Conservation (phyloP, 2,329 filamentous ascomycete species). For the Fusarium sp. region DNA sequence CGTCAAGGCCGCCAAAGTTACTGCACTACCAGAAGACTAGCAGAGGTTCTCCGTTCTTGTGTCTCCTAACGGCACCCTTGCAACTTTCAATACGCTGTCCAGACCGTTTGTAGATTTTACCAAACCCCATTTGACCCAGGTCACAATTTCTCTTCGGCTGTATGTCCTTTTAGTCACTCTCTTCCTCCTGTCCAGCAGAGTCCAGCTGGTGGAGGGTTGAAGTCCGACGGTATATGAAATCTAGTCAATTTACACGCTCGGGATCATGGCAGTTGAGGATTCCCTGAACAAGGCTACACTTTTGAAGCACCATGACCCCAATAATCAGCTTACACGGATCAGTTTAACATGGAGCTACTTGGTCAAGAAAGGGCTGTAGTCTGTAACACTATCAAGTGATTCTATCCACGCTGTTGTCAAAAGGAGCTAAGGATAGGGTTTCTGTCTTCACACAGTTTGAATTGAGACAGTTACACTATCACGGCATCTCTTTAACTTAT, state of each 20-base stretch:
- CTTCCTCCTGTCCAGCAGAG: neutral
- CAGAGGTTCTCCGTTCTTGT: too few species aligned
- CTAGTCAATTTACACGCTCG: neutral
- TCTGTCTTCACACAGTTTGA: neutral
- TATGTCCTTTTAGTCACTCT: neutral
- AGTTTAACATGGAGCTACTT: neutral
- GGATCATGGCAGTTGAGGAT: neutral
- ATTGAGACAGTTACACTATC: neutral
- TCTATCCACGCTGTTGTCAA: neutral
- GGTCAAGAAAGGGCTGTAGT: neutral
- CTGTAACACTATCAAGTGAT: neutral
- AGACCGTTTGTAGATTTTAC: too few species aligned
- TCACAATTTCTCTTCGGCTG: neutral
- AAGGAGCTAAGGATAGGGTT: neutral
- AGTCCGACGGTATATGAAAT: neutral
- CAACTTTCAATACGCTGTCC: too few species aligned
- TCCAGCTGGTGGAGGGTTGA: neutral
- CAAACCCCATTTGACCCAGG: too few species aligned
- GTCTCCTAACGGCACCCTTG: too few species aligned
- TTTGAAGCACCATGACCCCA: neutral
- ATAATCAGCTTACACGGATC: neutral
- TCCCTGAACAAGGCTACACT: neutral
- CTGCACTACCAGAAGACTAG: too few species aligned
- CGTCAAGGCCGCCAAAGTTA: too few species aligned
- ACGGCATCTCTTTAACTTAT: neutral